phyloP scores from a whole-genome alignment of 2,329 filamentous ascomycete species.

The Diaporthe australafricana region DNA sequence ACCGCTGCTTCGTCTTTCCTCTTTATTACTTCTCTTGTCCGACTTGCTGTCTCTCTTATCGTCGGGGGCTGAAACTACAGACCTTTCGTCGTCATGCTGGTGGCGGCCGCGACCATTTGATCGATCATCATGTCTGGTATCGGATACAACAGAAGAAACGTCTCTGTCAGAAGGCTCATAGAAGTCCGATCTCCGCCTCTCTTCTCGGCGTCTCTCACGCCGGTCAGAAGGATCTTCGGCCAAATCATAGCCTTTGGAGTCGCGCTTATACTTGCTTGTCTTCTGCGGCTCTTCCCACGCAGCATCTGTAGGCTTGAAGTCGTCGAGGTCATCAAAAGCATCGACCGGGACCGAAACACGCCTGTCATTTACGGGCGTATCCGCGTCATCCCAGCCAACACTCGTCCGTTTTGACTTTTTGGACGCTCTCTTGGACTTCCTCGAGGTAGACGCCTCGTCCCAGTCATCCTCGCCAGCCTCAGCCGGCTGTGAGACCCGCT shows the following conservation, averaged over 20 bases:
- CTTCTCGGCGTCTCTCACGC: conserved; percentile 49
- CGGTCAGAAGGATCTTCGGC: conserved; percentile 54
- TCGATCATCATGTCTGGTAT: conserved; percentile 49
- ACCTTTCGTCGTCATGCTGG: conserved; percentile 58
- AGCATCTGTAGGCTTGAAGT: conserved; percentile 42
- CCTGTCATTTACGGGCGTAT: conserved; percentile 43
- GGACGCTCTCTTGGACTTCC: conserved; percentile 49
- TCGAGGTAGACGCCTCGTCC: conserved; percentile 44
- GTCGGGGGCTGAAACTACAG: conserved; percentile 55
- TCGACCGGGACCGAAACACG: conserved; percentile 46
- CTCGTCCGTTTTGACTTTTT: conserved; percentile 40
- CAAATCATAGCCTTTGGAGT: conserved; percentile 47
- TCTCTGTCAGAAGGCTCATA: conserved; percentile 57
- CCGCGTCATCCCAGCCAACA: conserved; percentile 37
- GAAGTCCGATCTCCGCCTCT: conserved; percentile 42
- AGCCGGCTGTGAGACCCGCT: not conserved
- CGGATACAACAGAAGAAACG: conserved; percentile 62
- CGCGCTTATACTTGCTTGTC: conserved; percentile 47
- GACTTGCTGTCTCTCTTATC: conserved; percentile 47
- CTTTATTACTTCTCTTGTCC: conserved; percentile 52
- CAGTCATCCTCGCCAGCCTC: conserved; percentile 40
- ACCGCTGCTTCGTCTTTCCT: conserved; percentile 54
- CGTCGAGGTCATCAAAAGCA: conserved; percentile 45
- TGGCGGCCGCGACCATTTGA: conserved; percentile 50
- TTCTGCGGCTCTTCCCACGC: conserved; percentile 47